Conservation (phyloP, 2,329 filamentous ascomycete genomes). For the Colletotrichum chlorophyti region DNA sequence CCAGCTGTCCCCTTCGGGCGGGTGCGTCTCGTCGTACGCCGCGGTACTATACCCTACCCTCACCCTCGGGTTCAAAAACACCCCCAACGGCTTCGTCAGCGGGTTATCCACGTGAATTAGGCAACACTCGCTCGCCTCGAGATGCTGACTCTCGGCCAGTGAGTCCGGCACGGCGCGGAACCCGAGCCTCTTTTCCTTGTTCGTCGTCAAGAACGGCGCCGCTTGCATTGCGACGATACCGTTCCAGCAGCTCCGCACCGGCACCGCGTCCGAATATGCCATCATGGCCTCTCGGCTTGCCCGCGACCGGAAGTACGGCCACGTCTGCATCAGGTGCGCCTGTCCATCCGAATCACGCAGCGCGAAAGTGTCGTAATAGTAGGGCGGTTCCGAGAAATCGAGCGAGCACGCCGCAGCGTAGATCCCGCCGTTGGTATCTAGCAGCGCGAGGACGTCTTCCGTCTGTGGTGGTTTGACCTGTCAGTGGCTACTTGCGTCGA, state of each 20-base stretch:
- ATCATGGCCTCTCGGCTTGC: conserved; percentile 61
- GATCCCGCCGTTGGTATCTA: conserved; percentile 62
- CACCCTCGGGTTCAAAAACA: conserved; percentile 74
- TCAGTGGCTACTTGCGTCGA: background rate
- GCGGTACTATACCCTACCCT: conserved; percentile 67
- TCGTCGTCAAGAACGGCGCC: conserved; percentile 59
- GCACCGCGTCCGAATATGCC: conserved; percentile 51
- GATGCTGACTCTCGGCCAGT: conserved; percentile 61
- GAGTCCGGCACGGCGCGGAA: conserved; percentile 71
- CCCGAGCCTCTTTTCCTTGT: conserved; percentile 45
- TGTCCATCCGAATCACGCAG: conserved; percentile 60
- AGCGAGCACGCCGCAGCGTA: conserved; percentile 69
- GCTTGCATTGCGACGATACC: conserved; percentile 59
- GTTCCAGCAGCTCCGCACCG: conserved; percentile 54
- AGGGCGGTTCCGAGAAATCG: conserved; percentile 61
- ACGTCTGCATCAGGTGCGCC: conserved; percentile 58
- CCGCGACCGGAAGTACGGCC: conserved; percentile 63
- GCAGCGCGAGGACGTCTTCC: conserved; percentile 60
- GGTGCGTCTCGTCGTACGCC: conserved; percentile 59
- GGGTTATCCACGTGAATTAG: conserved; percentile 77
- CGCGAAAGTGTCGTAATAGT: conserved; percentile 70
- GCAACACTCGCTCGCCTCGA: conserved; percentile 83
- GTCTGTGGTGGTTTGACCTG: conserved; percentile 41
- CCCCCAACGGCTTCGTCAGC: conserved; percentile 56
- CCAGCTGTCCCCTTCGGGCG: conserved; percentile 45